Evolutionary conservation across 306 rosid species (phyloP), one percentile per base, ranked within the genome.

Genomic region (Quercus berberidifolia): DNA sequence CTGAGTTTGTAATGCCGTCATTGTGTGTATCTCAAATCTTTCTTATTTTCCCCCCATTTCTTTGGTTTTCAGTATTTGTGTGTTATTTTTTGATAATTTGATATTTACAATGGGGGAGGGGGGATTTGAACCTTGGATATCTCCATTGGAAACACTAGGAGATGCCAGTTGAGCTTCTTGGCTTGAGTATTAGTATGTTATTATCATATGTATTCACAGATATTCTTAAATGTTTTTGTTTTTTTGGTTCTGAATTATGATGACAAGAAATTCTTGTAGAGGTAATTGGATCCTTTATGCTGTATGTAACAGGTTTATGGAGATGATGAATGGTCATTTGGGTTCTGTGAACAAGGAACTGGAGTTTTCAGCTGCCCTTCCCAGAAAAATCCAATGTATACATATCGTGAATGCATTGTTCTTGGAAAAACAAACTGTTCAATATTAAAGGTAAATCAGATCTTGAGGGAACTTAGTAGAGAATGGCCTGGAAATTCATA

Each of bases 321-420:
- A 73, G 96, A 91, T 0, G 98, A 96, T 59, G 99, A 96, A 83
- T 96, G 98, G 98, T 96, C 99, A 60, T 96, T 96, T 88, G 99
- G 99, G 79, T 96, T 80, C 81, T 96, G 99, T 64, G 99, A 96
- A 83, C 96, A 90, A 88, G 98, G 98, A 79, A 88, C 90, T 59
- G 99, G 99, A 73, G 99, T 96, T 76, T 96, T 96, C 76, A 91
- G 98, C 79, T 96, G 98, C 82, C 97, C 99, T 69, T 89, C 96
- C 43, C 91, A 84, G 68, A 90, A 89, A 86, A 96, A 96, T 88
- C 97, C 98, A 13, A 96, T 96, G 99, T 96, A 96, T 76, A 89
- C 98, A 20, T 96, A 78, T 75, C 96, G 98, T 11, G 99, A 96
- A 86, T 33, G 79, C 77, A 82, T 93, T 55, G 81, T 87, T 76